These are phyloP conservation scores for Metahyphopichia silvanorum DNA, from an alignment of 805 yeast species.

Conservation along the genomic window DNA sequence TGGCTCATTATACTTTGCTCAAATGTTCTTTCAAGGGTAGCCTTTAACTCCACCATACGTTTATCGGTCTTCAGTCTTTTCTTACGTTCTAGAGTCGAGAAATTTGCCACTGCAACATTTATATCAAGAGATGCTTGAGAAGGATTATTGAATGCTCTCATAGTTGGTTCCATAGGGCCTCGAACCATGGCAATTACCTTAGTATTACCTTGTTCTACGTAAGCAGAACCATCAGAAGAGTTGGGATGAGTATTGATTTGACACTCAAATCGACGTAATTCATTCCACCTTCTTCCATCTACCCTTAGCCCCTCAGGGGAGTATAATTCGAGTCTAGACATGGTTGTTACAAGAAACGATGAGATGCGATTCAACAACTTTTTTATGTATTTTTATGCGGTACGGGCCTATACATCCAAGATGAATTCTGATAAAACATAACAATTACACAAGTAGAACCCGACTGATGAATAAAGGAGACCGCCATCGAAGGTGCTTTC, in stretches of 20 bases:
- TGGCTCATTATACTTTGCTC: slow-evolving; percentile 70
- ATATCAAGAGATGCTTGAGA: slow-evolving; percentile 60
- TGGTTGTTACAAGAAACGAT: slow-evolving; percentile 12
- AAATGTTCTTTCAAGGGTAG: slow-evolving; percentile 66
- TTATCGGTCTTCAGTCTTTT: slow-evolving; percentile 67
- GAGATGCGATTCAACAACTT: background rate
- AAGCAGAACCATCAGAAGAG: slow-evolving; percentile 88
- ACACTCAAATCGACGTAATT: slow-evolving; percentile 77
- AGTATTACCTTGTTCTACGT: slow-evolving; percentile 88
- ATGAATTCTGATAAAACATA: slow-evolving; percentile 59
- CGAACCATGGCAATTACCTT: slow-evolving; percentile 79
- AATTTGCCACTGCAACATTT: slow-evolving; percentile 71
- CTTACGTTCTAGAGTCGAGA: slow-evolving; percentile 73
- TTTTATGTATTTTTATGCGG: background rate
- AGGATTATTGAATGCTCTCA: slow-evolving; percentile 48
- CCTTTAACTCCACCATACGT: slow-evolving; percentile 63
- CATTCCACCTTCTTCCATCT: slow-evolving; percentile 96
- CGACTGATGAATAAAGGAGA: slow-evolving; percentile 50
- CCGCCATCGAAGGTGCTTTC: slow-evolving; percentile 57
- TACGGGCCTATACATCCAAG: slow-evolving; percentile 15
- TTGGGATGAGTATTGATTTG: slow-evolving; percentile 84
- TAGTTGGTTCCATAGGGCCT: slow-evolving; percentile 86
- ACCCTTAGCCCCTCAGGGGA: slow-evolving; percentile 93
- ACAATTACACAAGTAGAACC: slow-evolving; percentile 61
- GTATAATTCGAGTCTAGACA: slow-evolving; percentile 76